Base-by-base conservation (phyloP, 495 filamentous ascomycete genomes). In the Aspergillus wentii region DNA sequence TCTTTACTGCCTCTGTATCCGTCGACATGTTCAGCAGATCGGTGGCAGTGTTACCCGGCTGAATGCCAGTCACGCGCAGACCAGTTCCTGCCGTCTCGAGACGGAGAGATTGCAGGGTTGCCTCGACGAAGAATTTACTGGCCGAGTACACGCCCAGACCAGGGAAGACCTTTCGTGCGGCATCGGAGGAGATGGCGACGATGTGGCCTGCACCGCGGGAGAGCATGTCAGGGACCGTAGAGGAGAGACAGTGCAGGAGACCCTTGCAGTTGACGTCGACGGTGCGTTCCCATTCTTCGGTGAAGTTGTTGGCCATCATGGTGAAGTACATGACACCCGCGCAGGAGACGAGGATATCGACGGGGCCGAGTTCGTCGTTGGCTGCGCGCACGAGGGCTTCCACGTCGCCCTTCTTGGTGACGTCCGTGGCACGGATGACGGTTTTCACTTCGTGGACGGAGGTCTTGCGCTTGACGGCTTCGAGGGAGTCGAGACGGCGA, bases 281-380 rank as follows among this genome's bases (percentile, higher is more conserved):
- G 2, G 79, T 84, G 26, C 75, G 75, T 37, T 84, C 78, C 80
- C 81, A 85, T 39, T 85, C 74, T 4, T 82, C 77, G 5, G 52
- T 71, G 39, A 80, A 66, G 17, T 57, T 64, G 49, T 85, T 83
- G 3, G 76, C 71, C 80, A 85, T 84, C 74, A 84, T 76, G 11
- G 79, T 83, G 58, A 76, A 85, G 57, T 85, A 85, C 81, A 85
- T 85, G 38, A 85, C 81, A 10, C 80, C 81, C 0, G 81, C 79
- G 54, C 78, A 82, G n/a, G 72, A 69, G 18, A 85, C 72, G 7
- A 85, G 61, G 34, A 83, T 80, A 41, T 85, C 80, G 21, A 83
- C 66, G 1, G 78, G 72, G 0, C 81, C 81, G 4, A 83, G 75
- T 42, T 74, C 53, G 5, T 71, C 62, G n/a, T 53, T 58, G 0